Evolutionary conservation across 345 rosid genomes (phyloP).

Genomic region (Hevea brasiliensis): DNA sequence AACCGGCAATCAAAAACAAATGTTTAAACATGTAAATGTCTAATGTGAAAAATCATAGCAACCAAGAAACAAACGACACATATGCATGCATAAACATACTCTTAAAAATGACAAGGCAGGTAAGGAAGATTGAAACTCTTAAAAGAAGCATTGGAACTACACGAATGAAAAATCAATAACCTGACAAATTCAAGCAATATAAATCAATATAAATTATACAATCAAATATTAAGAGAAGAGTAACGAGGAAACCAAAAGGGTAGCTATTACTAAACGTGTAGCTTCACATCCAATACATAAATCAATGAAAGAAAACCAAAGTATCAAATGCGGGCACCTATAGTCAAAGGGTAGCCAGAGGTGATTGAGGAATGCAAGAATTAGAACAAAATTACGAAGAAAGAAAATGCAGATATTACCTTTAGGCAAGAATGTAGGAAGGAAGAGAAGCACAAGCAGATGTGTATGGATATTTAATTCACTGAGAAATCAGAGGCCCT

Average conservation of each 20-base stretch:
- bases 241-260: too few species aligned
- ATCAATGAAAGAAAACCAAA: neutral
- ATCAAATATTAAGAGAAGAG: too few species aligned
- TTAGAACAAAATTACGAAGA: neutral
- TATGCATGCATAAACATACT: neutral
- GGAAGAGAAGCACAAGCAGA: neutral
- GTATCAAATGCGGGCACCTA: neutral
- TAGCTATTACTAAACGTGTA: too few species aligned
- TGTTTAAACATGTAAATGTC: too few species aligned
- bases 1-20: neutral
- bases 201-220: too few species aligned
- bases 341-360: neutral
- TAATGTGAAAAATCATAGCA: conserved; percentile 2
- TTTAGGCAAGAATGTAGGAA: conserved; percentile 7
- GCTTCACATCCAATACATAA: neutral
- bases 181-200: too few species aligned
- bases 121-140: neutral
- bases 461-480: neutral
- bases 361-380: neutral
- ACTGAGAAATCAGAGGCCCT: neutral
- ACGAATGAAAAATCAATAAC: too few species aligned
- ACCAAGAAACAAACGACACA: neutral
- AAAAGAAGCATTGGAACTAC: neutral
- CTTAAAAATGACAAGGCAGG: neutral
- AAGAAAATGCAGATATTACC: neutral